Evolutionary conservation across 352 stramenopile genomes (phyloP), one percentile per base, ranked within the genome.

Genomic region (Blastocystis sp.): DNA sequence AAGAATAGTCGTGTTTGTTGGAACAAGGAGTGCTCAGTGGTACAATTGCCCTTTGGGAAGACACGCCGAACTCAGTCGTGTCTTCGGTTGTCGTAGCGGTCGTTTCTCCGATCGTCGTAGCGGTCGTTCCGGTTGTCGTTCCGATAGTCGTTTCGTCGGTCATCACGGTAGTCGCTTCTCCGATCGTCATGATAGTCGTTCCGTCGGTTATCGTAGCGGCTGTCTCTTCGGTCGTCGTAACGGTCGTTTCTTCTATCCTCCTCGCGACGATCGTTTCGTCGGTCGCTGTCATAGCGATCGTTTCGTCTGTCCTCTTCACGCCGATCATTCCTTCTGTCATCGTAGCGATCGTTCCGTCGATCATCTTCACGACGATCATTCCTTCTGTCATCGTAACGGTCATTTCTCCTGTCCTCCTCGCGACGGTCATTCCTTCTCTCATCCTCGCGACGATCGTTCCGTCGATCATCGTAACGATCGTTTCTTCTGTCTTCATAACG

Each of bases 1-100:
- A 6, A 51, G 45, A 21, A 70, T 9, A 55, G 59, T 16, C 16
- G 19, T 82, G 74, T 82, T 82, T 82, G 74, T 82, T 82, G 29
- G 50, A 55, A n/a, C n/a, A n/a, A n/a, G n/a, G n/a, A n/a, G n/a
- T n/a, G n/a, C n/a, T n/a, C n/a, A n/a, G n/a, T n/a, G n/a, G n/a
- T n/a, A n/a, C n/a, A n/a, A n/a, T n/a, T n/a, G n/a, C n/a, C n/a
- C n/a, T n/a, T n/a, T n/a, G n/a, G n/a, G n/a, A n/a, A n/a, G n/a
- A n/a, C n/a, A n/a, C n/a, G n/a, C n/a, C n/a, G n/a, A n/a, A n/a
- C n/a, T n/a, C n/a, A n/a, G n/a, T n/a, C n/a, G n/a, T n/a, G n/a
- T n/a, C n/a, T n/a, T n/a, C n/a, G 33, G 21, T 59, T 19, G 4
- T 78, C 66, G 39, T 16, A 6, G 4, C 37, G 33, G 4, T 78